Evolutionary conservation across 768 basidiomycete species (phyloP).

Genomic region (Hygrocybe punicea): DNA sequence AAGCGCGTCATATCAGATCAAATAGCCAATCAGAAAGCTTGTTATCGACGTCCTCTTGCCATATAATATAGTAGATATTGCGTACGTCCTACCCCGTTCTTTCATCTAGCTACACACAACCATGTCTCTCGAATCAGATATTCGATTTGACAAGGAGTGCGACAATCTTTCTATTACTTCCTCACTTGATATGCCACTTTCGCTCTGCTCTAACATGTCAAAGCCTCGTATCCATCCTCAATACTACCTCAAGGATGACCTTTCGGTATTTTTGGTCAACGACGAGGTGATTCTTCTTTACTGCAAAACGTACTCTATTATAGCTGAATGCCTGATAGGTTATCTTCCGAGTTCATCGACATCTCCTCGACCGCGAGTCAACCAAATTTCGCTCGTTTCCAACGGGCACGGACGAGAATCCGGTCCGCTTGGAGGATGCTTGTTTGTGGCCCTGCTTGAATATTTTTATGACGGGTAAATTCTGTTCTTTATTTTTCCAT

Average conservation of each 20-base stretch:
- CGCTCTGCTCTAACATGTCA: background rate
- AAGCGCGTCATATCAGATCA: too few relatives aligned
- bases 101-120: too few relatives aligned
- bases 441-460: conserved; percentile 38
- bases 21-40: too few relatives aligned
- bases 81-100: too few relatives aligned
- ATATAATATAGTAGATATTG: too few relatives aligned
- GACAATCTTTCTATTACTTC: background rate
- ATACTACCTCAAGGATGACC: background rate
- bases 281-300: background rate
- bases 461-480: conserved; percentile 39
- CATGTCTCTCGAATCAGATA: background rate
- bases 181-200: background rate
- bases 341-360: background rate
- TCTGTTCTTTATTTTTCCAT: background rate
- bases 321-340: background rate
- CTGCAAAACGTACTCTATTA: background rate
- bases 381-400: background rate
- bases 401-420: conserved; percentile 25
- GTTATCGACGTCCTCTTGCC: too few relatives aligned
- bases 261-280: background rate
- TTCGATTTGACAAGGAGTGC: background rate
- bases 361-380: background rate
- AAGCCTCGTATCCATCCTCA: background rate
- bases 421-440: conserved; percentile 35